Percentiles rank a stretch among this genome's conserved stretches.
Conservation (phyloP, 2,329 filamentous ascomycete species). For the Saccharata proteae region DNA sequence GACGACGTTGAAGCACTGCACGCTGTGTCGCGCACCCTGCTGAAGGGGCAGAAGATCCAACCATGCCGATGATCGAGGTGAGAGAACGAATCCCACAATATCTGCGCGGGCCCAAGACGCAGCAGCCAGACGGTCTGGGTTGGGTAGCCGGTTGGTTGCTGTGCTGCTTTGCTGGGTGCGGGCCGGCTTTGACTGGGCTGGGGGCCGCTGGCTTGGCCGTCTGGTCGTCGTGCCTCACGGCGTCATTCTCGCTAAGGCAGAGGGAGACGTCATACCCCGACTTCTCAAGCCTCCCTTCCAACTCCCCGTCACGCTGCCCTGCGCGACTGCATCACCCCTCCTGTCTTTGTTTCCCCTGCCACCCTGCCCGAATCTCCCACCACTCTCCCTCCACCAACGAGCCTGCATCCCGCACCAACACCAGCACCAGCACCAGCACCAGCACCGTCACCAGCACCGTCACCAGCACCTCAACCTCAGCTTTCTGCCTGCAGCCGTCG, state of each 20-base stretch:
- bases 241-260: conserved; percentile 1
- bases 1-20: too few species aligned
- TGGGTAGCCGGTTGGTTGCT: not conserved
- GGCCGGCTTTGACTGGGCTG: too few species aligned
- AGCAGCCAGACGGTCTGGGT: conserved; percentile 1
- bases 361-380: conserved; percentile 5
- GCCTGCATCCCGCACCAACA: too few species aligned
- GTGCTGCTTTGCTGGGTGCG: conserved; percentile 3
- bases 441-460: conserved; percentile 3
- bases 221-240: conserved; percentile 1
- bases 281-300: too few species aligned
- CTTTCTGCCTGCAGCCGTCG: conserved; percentile 1
- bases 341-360: conserved; percentile 5
- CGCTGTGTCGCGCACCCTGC: too few species aligned
- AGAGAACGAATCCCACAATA: conserved; percentile 3
- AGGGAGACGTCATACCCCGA: conserved; percentile 1
- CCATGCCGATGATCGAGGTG: conserved; percentile 10
- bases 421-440: conserved; percentile 2
- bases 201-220: conserved; percentile 4
- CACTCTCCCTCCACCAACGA: conserved; percentile 4
- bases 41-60: too few species aligned
- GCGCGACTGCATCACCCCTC: conserved; percentile 6
- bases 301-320: conserved; percentile 6
- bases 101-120: conserved; percentile 3
- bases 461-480: conserved; percentile 1